Percentiles rank a stretch among this genome's conserved stretches.
These are phyloP conservation scores for Clathrus columnatus DNA, from an alignment of 768 basidiomycete species.

Conservation along the genomic window DNA sequence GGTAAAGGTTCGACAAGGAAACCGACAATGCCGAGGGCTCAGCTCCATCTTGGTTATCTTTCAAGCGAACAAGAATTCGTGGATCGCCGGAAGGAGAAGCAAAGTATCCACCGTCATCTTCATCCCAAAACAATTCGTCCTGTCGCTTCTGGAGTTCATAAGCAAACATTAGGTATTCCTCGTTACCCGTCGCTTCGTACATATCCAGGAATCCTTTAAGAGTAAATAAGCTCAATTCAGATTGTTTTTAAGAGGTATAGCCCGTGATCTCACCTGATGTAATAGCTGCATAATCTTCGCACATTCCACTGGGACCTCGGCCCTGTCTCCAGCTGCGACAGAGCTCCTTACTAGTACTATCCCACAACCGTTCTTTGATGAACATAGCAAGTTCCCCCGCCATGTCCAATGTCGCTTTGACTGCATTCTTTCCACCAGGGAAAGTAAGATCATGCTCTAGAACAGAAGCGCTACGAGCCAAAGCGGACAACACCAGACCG, in stretches of 20 bases:
- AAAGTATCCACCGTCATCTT: conserved; percentile 31
- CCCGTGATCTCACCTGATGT: conserved; percentile 7
- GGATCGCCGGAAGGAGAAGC: conserved; percentile 26
- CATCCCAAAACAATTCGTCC: conserved; percentile 32
- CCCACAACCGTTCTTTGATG: conserved; percentile 12
- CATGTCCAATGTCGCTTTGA: not conserved
- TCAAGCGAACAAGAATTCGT: conserved; percentile 30
- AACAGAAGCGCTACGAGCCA: conserved; percentile 6
- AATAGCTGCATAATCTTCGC: conserved; percentile 36
- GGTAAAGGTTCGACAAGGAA: conserved; percentile 21
- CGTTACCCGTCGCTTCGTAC: conserved; percentile 29
- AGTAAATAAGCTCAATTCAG: conserved; percentile 3
- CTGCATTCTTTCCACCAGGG: not conserved
- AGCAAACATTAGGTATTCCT: conserved; percentile 26
- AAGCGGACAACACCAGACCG: conserved; percentile 28
- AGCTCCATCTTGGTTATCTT: conserved; percentile 29
- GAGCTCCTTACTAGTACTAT: conserved; percentile 18
- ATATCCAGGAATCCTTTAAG: conserved; percentile 24
- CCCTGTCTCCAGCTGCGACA: conserved; percentile 28
- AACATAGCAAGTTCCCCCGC: conserved; percentile 10
- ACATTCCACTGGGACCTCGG: conserved; percentile 28
- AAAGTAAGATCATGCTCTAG: not conserved
- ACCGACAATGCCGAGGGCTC: conserved; percentile 19
- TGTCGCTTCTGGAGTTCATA: conserved; percentile 28
- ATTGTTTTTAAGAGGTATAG: not conserved